Evolutionary conservation across 2,329 filamentous ascomycete genomes (phyloP).

Genomic region (Aspergillus glaucus): DNA sequence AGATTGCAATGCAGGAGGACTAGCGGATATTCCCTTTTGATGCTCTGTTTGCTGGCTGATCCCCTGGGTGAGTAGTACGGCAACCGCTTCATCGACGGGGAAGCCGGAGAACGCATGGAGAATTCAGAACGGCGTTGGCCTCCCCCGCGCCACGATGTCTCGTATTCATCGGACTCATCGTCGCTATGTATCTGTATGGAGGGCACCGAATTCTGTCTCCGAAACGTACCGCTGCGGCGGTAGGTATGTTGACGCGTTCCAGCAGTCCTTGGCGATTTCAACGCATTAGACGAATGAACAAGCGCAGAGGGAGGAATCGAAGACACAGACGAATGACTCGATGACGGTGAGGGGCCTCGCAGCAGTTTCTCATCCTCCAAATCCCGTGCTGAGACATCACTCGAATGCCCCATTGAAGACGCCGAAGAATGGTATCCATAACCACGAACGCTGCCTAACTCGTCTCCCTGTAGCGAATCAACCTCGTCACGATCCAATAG

Average conservation of each 20-base stretch:
- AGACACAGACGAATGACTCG: constrained; percentile 37
- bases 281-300: constrained; percentile 23
- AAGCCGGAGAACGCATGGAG: constrained; percentile 27
- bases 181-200: constrained; percentile 41
- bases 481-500: constrained; percentile 4
- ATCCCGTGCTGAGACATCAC: constrained; percentile 14
- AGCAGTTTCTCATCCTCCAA: constrained; percentile 22
- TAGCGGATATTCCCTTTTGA: constrained; percentile 48
- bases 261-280: constrained; percentile 15
- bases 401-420: constrained; percentile 23
- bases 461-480: constrained; percentile 11
- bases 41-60: constrained; percentile 24
- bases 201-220: constrained; percentile 40
- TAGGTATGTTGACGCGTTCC: constrained; percentile 18
- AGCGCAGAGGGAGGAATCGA: constrained; percentile 36
- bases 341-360: constrained; percentile 21
- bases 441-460: constrained; percentile 16
- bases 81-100: constrained; percentile 26
- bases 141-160: constrained; percentile 27
- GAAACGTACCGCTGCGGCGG: constrained; percentile 33
- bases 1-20: constrained; percentile 57
- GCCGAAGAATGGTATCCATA: constrained; percentile 29
- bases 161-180: constrained; percentile 36
- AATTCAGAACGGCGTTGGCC: constrained; percentile 24
- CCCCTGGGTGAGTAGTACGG: constrained; percentile 29